phyloP scores from a whole-genome alignment of 345 rosid species.

The Angophora floribunda region DNA sequence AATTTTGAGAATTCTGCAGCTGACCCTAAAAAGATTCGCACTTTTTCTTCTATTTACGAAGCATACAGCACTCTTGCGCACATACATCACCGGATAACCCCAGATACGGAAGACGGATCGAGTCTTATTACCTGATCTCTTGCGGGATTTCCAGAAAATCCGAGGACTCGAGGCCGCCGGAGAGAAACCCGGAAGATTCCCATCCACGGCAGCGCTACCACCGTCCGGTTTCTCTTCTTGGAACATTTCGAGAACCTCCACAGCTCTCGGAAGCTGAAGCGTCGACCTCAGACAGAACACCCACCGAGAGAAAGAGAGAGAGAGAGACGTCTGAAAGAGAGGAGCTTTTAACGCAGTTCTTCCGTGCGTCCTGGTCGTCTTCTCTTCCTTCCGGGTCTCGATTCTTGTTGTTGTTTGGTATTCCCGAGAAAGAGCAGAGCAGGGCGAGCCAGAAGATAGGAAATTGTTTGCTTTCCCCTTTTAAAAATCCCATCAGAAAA shows the following conservation, averaged over 20 bases:
- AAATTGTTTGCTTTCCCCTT: not conserved
- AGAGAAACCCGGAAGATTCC: slow-evolving; percentile 55
- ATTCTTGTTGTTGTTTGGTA: not conserved
- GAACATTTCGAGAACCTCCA: not conserved
- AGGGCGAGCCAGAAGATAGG: not conserved
- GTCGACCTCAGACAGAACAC: not conserved
- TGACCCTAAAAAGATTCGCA: not conserved
- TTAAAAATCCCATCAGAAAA: not conserved
- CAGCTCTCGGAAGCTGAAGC: not conserved
- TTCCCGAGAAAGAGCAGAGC: not conserved
- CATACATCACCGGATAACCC: not conserved
- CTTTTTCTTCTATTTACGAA: not conserved
- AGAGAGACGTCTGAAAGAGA: not conserved
- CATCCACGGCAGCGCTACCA: slow-evolving; percentile 12
- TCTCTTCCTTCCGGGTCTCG: not conserved
- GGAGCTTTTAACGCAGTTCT: not conserved
- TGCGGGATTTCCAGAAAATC: slow-evolving; percentile 76
- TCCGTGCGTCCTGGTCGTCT: not conserved
- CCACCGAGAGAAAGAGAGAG: not conserved
- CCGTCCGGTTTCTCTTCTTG: slow-evolving; percentile 13
- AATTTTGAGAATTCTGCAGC: not conserved
- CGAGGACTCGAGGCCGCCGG: slow-evolving; percentile 48
- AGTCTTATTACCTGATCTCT: slow-evolving; percentile 46
- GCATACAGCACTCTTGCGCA: not conserved
- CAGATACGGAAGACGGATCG: not conserved